Conservation (phyloP, 2,329 filamentous ascomycete genomes). For the Trichoderma pleuroti region DNA sequence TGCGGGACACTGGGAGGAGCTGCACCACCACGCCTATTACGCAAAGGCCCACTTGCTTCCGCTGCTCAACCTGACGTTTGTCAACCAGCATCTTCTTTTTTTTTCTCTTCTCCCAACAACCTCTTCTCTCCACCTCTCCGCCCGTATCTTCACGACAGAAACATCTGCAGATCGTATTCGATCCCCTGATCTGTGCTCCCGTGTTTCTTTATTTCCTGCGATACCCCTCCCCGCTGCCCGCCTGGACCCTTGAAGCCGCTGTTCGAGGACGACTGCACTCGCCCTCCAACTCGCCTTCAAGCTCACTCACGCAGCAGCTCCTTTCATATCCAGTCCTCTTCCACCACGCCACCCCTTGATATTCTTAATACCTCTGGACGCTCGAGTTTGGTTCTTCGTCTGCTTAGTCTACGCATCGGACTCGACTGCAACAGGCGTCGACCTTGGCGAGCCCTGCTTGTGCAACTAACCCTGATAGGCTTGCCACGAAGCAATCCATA, state of each 20-base stretch:
- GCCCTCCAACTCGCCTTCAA: slow-evolving; percentile 30
- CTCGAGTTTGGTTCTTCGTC: neutral
- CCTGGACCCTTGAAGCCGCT: slow-evolving; percentile 31
- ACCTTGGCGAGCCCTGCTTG: neutral
- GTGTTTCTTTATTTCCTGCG: slow-evolving; percentile 20
- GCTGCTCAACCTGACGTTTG: slow-evolving; percentile 37
- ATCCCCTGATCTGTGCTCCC: slow-evolving; percentile 19
- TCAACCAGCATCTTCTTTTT: slow-evolving; percentile 25
- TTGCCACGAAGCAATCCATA: neutral
- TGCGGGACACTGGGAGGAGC: slow-evolving; percentile 20
- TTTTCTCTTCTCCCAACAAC: slow-evolving; percentile 23
- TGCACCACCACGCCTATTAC: slow-evolving; percentile 32
- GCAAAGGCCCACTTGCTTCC: slow-evolving; percentile 38
- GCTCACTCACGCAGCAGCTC: slow-evolving; percentile 10
- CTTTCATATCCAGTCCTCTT: neutral
- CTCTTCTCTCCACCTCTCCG: slow-evolving; percentile 18
- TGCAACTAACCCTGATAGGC: neutral
- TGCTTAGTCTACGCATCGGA: neutral
- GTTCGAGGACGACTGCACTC: slow-evolving; percentile 41
- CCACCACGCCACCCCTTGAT: neutral
- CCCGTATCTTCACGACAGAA: slow-evolving; percentile 12
- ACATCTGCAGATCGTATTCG: neutral
- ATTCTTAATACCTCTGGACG: neutral
- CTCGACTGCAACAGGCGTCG: neutral
- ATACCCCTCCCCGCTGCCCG: slow-evolving; percentile 18